Conservation (phyloP, 1,139 yeast species). For the Saccharomyces hybrid region DNA sequence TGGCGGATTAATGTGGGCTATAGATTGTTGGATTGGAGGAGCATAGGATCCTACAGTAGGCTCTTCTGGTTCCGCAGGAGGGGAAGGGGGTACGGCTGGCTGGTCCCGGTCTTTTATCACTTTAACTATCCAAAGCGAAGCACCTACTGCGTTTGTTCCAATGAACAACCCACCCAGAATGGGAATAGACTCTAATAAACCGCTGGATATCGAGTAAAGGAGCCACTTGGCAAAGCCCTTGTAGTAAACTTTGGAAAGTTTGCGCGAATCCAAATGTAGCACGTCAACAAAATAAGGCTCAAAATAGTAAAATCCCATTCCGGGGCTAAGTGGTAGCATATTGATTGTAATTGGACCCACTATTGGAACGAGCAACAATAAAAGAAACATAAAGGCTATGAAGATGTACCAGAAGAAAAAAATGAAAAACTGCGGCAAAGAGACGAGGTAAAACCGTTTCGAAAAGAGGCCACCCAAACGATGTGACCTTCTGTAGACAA, state of each 20-base stretch:
- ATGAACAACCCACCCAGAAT: slow-evolving; percentile 10
- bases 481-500: background rate
- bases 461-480: background rate
- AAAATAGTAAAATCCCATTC: slow-evolving; percentile 12
- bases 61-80: background rate
- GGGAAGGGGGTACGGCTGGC: background rate
- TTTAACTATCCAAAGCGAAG: slow-evolving; percentile 12
- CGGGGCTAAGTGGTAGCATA: slow-evolving; percentile 7
- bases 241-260: slow-evolving; percentile 8
- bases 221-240: slow-evolving; percentile 12
- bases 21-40: background rate
- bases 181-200: slow-evolving; percentile 12
- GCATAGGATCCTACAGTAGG: background rate
- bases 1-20: background rate
- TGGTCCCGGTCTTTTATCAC: slow-evolving; percentile 1
- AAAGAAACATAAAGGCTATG: background rate
- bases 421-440: background rate
- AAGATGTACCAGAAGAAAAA: background rate
- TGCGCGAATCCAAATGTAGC: slow-evolving; percentile 5
- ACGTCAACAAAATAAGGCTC: slow-evolving; percentile 9
- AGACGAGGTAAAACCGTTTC: background rate
- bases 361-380: slow-evolving; percentile 9
- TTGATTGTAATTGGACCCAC: slow-evolving; percentile 9
- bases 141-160: slow-evolving; percentile 11
- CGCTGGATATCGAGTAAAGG: slow-evolving; percentile 9